A percentile compares a stretch with the other conserved stretches of the same genome.
Evolutionary conservation across 2,329 filamentous ascomycete genomes (phyloP).

Genomic region (Trichoderma gracile): DNA sequence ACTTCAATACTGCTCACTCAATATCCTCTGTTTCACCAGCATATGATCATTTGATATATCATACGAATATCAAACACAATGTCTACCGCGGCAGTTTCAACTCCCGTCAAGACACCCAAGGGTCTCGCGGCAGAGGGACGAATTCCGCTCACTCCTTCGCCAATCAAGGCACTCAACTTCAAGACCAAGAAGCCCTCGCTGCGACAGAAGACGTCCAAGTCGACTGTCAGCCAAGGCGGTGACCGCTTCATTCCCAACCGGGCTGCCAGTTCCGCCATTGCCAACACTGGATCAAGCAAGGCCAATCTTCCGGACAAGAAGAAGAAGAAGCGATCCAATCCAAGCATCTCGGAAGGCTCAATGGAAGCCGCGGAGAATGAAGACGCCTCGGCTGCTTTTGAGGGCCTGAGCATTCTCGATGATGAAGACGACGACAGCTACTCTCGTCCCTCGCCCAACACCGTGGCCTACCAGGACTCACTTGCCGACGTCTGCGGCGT

Average conservation of each 20-base stretch:
- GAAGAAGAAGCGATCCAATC: constrained; percentile 69
- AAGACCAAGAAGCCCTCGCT: constrained; percentile 58
- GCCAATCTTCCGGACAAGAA: constrained; percentile 71
- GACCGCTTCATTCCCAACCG: constrained; percentile 98
- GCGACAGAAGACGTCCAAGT: constrained; percentile 68
- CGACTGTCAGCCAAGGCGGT: constrained; percentile 74
- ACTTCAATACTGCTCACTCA: constrained; percentile 10
- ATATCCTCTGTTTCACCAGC: neutral
- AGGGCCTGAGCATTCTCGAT: constrained; percentile 72
- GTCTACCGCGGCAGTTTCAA: constrained; percentile 79
- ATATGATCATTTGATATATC: constrained; percentile 26
- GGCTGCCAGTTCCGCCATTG: constrained; percentile 81
- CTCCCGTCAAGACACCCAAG: constrained; percentile 91
- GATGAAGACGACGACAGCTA: constrained; percentile 67
- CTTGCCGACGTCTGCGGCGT: constrained; percentile 90
- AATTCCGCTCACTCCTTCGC: constrained; percentile 91
- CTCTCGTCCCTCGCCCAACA: constrained; percentile 80
- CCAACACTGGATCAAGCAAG: constrained; percentile 80
- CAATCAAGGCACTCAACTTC: constrained; percentile 61
- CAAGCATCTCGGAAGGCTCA: constrained; percentile 65
- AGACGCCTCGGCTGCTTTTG: constrained; percentile 76
- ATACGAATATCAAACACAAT: constrained; percentile 50
- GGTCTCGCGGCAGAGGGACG: constrained; percentile 93
- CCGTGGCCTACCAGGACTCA: constrained; percentile 88
- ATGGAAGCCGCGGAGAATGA: constrained; percentile 71